Conservation (phyloP, 139 green algal species). For the Tetradesmus lagerheimii region DNA sequence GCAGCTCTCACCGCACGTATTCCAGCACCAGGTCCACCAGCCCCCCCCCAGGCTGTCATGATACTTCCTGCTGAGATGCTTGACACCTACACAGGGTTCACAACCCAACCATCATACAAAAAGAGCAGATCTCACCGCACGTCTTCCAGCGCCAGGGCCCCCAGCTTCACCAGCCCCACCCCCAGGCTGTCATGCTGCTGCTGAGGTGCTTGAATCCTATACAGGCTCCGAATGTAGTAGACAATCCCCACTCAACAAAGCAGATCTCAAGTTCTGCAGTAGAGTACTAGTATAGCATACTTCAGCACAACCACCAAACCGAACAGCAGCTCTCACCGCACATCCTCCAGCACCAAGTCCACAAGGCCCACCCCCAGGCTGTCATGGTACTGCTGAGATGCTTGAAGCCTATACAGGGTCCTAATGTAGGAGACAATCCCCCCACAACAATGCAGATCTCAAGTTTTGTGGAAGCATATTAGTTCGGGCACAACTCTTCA, state of each 20-base stretch:
- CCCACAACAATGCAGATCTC: no score
- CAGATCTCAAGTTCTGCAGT: no score
- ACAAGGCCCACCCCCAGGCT: slow-evolving; percentile 81
- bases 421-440: no score
- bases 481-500: no score
- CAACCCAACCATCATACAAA: no score
- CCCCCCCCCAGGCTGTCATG: slow-evolving; percentile 75
- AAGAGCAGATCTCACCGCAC: slow-evolving; percentile 73
- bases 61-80: slow-evolving; percentile 37
- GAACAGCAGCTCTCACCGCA: slow-evolving; percentile 59
- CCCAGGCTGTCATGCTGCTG: slow-evolving; percentile 74
- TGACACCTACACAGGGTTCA: no score
- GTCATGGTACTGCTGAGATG: slow-evolving; percentile 76
- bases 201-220: slow-evolving; percentile 35
- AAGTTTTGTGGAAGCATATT: no score
- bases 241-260: no score
- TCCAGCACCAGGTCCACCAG: slow-evolving; percentile 77
- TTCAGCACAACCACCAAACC: no score
- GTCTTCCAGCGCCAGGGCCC: slow-evolving; percentile 87
- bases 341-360: slow-evolving; percentile 89
- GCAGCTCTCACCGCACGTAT: slow-evolving; percentile 81
- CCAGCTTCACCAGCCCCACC: slow-evolving; percentile 85
- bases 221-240: no score
- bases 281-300: no score
- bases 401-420: neutral